Conservation (phyloP, 768 basidiomycete species). For the Calocybe cyanea region DNA sequence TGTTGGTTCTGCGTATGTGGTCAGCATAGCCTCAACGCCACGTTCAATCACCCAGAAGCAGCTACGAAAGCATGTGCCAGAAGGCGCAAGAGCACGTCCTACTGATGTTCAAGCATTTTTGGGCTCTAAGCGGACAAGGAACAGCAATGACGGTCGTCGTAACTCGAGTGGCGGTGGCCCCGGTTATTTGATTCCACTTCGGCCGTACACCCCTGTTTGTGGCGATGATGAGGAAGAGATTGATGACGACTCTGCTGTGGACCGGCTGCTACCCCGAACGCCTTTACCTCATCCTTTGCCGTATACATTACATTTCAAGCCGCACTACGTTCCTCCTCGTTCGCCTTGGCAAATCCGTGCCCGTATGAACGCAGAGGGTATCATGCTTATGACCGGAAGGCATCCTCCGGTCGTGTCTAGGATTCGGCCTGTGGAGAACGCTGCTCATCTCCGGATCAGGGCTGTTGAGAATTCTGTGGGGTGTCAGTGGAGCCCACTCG, state of each 20-base stretch:
- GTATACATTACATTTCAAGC: slow-evolving; percentile 31
- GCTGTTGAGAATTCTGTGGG: slow-evolving; percentile 52
- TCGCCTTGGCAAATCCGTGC: slow-evolving; percentile 30
- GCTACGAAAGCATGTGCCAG: background rate
- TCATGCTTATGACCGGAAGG: background rate
- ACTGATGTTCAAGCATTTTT: slow-evolving; percentile 9
- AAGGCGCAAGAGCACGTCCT: slow-evolving; percentile 3
- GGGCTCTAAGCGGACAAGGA: background rate
- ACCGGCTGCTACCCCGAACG: slow-evolving; percentile 23
- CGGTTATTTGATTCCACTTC: slow-evolving; percentile 26
- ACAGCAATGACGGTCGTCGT: slow-evolving; percentile 1
- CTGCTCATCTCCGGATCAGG: slow-evolving; percentile 51
- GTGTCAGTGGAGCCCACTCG: background rate
- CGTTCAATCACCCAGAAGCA: background rate
- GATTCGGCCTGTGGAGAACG: slow-evolving; percentile 57
- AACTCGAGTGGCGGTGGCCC: slow-evolving; percentile 12
- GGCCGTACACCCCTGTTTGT: slow-evolving; percentile 32
- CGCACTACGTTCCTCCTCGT: slow-evolving; percentile 37
- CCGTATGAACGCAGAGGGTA: background rate
- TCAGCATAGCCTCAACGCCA: background rate
- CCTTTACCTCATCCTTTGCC: slow-evolving; percentile 30
- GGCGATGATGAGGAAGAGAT: slow-evolving; percentile 7
- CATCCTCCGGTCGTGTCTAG: slow-evolving; percentile 24
- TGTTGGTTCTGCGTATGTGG: slow-evolving; percentile 1
- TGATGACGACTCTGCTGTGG: slow-evolving; percentile 2